Evolutionary conservation across 805 yeast species (phyloP).

Genomic region (Zygosaccharomyces pseudorouxii): DNA sequence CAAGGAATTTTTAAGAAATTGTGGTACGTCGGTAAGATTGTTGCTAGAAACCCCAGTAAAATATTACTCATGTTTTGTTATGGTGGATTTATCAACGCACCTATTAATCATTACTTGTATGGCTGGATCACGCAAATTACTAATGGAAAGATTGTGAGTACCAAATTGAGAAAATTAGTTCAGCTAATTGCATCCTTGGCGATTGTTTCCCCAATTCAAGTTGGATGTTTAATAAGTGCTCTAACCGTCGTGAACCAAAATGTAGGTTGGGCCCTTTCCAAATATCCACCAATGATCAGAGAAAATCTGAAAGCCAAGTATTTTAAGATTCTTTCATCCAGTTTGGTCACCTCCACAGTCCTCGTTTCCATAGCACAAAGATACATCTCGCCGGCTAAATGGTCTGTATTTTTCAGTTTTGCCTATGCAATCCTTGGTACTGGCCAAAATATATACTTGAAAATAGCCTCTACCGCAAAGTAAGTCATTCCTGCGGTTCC

Average conservation of each 20-base stretch:
- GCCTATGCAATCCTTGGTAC: constrained; percentile 23
- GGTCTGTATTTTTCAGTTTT: constrained; percentile 27
- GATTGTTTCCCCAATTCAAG: constrained; percentile 23
- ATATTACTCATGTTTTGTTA: constrained; percentile 20
- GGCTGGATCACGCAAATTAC: constrained; percentile 17
- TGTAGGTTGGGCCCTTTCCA: constrained; percentile 7
- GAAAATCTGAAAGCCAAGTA: constrained; percentile 14
- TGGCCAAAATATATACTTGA: constrained; percentile 24
- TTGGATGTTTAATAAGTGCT: constrained; percentile 16
- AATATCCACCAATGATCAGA: constrained; percentile 5
- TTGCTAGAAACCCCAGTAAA: constrained; percentile 12
- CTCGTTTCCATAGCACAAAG: constrained; percentile 23
- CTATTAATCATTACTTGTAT: constrained; percentile 24
- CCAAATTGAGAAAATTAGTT: constrained; percentile 14
- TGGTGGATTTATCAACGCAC: constrained; percentile 24
- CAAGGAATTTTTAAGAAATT: constrained; percentile 5
- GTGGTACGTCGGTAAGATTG: not conserved
- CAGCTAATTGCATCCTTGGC: constrained; percentile 20
- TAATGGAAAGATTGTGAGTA: constrained; percentile 7
- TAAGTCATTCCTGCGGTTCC: constrained; percentile 5
- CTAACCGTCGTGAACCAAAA: constrained; percentile 18
- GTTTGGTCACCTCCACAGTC: constrained; percentile 19
- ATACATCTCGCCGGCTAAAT: constrained; percentile 20
- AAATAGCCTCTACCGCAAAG: constrained; percentile 5
- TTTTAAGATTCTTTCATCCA: constrained; percentile 17